Base-by-base conservation (phyloP, 306 rosid species). In the Rosa persica region DNA sequence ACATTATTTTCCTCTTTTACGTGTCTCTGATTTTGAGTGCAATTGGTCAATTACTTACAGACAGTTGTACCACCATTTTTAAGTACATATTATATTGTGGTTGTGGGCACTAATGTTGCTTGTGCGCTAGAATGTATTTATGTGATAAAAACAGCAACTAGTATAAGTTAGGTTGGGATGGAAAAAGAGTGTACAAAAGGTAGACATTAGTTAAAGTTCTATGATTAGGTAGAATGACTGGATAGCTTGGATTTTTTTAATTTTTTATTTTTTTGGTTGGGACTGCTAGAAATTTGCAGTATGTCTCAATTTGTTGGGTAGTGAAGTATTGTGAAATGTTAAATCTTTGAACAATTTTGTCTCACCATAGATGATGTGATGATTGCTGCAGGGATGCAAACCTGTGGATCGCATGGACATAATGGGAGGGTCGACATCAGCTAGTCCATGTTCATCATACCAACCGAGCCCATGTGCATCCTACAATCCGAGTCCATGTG, bases 371-470 rank as follows among this genome's bases (percentile, higher is more conserved):
- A 10, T 73, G 13, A 13, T 22, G 39, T 55, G 8, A 20, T 55
- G 25, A 30, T 78, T 75, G 74, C 13, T 72, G 65, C 78, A 88
- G 92, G 92, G 92, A 74, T 82, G 88, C 72, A 88, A 86, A 71
- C 92, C 88, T 51, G 67, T 77, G 79, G 89, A 84, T 12, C 78
- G 87, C 2, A 86, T 83, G 89, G 88, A 88, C 79, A 86, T 88
- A 47, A 84, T 86, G 78, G 89, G 89, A 12, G 88, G 89, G 15
- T 88, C 92, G 17, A 79, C 88, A 8, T 84, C 89, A 72, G 92
- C 87, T 7, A 88, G 92, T 69, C 86, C 87, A 12, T 83, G 89
- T 60, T 86, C 89, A 73, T 86, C 89, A n/a, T 83, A 86, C 75
- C 89, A 82, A 23, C 85, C 82, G 1, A 82, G 85, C 52, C 88